Base-by-base conservation (phyloP, 495 filamentous ascomycete species). In the Talaromyces thailandensis region DNA sequence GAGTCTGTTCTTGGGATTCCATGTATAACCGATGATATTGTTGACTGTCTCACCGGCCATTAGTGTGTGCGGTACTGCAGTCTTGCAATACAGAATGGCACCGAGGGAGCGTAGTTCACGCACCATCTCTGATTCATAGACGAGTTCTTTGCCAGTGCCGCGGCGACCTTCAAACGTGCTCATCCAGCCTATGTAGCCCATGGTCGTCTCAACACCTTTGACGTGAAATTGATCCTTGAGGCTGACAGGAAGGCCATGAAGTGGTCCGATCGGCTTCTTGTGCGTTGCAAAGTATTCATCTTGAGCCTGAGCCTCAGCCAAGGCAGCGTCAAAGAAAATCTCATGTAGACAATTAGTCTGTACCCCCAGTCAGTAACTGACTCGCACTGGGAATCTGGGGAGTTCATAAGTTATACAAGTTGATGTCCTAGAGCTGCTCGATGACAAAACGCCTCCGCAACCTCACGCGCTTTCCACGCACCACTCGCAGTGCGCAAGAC, bases 151-250 rank as follows among this genome's bases (percentile, higher is more conserved):
- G 7, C 74, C 68, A 37, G 83, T 78, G 28, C 74, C 70, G 56
- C 66, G 73, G 43, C 70, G 66, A 16, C 82, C 82, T 61, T 82
- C 67, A 64, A 81, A 84, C 3, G 80, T 84, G 16, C 73, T 74
- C 43, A 84, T 81, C 77, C 78, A 75, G n/a, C 75, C 73, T 0
- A 82, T 70, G 52, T 85, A 86, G n/a, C 85, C 86, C 81, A 89
- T 88, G 0, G 81, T 85, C 0, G 84, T 88, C 59, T 89, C 86
- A 0, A 84, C 76, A 0, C 78, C 82, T 60, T 82, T 82, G 59
- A 90, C 78, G 60, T 88, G 86, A 68, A 88, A 89, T 66, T 88
- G 86, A 64, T 90, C 87, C 70, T 89, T 90, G 12, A 90, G 69
- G 58, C 84, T 87, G 16, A 89, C 64, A 1, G 87, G 87, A 2